A percentile compares a stretch with the other conserved stretches of the same genome.
Evolutionary conservation across 2,329 filamentous ascomycete species (phyloP).

Genomic region (Calcarisporium arbuscula): DNA sequence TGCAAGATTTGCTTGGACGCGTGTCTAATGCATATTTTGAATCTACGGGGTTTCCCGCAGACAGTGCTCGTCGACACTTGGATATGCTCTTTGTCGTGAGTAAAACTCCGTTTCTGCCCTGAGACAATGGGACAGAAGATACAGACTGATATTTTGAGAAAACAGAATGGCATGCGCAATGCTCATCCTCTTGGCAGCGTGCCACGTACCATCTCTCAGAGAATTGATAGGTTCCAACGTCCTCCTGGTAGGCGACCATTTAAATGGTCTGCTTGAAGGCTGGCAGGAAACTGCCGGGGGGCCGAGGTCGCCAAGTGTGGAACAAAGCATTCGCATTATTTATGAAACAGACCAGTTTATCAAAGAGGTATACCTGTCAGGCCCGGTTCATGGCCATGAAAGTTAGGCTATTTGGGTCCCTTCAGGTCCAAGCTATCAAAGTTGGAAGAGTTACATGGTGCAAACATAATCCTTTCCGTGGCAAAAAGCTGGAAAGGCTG

Average conservation of each 20-base stretch:
- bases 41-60: constrained; percentile 40
- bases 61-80: constrained; percentile 47
- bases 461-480: too few species aligned
- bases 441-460: too few species aligned
- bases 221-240: constrained; percentile 32
- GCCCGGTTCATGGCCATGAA: background rate
- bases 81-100: constrained; percentile 48
- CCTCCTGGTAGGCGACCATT: constrained; percentile 32
- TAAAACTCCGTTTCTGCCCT: too few species aligned
- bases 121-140: too few species aligned
- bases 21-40: constrained; percentile 41
- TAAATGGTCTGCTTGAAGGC: constrained; percentile 30
- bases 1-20: constrained; percentile 41
- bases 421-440: too few species aligned
- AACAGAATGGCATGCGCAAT: constrained; percentile 42
- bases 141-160: background rate
- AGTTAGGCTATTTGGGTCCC: background rate
- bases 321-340: constrained; percentile 40
- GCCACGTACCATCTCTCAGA: constrained; percentile 29
- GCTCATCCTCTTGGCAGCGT: constrained; percentile 41
- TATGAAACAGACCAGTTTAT: constrained; percentile 37
- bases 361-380: constrained; percentile 22
- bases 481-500: too few species aligned
- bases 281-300: constrained; percentile 36
- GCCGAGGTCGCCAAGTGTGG: constrained; percentile 36